These are phyloP conservation scores for Populus alba DNA, from an alignment of 345 rosid species.

Conservation along the genomic window DNA sequence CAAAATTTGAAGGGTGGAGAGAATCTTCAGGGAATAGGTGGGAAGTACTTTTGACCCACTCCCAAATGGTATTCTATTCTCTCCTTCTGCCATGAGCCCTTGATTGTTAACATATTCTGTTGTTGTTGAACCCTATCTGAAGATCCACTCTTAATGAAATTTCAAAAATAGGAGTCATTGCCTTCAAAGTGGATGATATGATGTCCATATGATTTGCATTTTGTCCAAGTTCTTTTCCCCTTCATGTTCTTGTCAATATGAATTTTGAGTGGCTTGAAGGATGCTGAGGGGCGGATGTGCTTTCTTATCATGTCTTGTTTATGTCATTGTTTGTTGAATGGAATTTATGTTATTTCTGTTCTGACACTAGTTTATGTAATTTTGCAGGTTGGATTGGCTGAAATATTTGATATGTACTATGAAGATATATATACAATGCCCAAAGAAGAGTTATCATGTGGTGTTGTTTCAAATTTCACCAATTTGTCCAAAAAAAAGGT, in stretches of 20 bases:
- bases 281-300: background rate
- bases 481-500: conserved; percentile 65
- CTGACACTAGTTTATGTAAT: conserved; percentile 18
- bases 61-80: conserved; percentile 72
- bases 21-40: conserved; percentile 47
- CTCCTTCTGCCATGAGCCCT: conserved; percentile 10
- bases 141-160: background rate
- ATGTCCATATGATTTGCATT: background rate
- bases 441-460: conserved; percentile 54
- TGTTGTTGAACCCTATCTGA: background rate
- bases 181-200: background rate
- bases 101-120: background rate
- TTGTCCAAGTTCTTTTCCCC: background rate
- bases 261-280: background rate
- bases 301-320: conserved; percentile 1
- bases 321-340: background rate
- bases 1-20: conserved; percentile 81
- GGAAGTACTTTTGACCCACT: conserved; percentile 86
- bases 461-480: conserved; percentile 36
- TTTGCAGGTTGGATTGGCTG: conserved; percentile 77
- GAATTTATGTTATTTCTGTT: conserved; percentile 8
- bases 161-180: background rate
- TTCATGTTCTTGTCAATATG: background rate
- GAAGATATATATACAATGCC: conserved; percentile 84
- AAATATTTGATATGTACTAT: conserved; percentile 70